These are phyloP conservation scores for Xylariaceae sp. DNA, from an alignment of 2,329 filamentous ascomycete genomes.

Conservation along the genomic window DNA sequence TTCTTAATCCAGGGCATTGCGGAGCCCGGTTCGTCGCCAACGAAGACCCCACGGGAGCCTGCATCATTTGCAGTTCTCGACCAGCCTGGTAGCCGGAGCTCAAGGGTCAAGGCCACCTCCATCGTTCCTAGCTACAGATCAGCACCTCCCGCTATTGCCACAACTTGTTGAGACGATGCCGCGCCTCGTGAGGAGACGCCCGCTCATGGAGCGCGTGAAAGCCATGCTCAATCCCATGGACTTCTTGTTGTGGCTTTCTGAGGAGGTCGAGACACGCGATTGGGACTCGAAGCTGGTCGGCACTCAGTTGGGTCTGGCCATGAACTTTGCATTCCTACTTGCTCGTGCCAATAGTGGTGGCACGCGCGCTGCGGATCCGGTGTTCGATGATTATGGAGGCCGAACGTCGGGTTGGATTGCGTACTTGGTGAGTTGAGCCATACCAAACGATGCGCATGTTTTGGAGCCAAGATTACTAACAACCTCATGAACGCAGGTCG, in stretches of 20 bases:
- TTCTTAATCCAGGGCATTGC: constrained; percentile 1
- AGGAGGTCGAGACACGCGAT: constrained; percentile 86
- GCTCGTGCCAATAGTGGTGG: constrained; percentile 71
- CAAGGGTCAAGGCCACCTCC: not conserved
- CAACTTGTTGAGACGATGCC: constrained; percentile 44
- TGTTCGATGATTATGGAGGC: constrained; percentile 67
- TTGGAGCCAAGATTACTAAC: constrained; percentile 14
- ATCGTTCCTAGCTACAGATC: too few species aligned
- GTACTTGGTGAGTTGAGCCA: constrained; percentile 43
- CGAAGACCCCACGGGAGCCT: not conserved
- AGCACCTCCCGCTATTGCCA: too few species aligned
- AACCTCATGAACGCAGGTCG: constrained; percentile 45
- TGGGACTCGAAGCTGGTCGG: constrained; percentile 82
- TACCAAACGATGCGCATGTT: not conserved
- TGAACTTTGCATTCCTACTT: constrained; percentile 79
- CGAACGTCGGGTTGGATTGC: constrained; percentile 60
- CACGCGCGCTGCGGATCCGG: constrained; percentile 63
- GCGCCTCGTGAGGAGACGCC: constrained; percentile 78
- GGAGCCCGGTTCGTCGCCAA: not conserved
- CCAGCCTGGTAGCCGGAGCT: not conserved
- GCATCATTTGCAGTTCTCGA: not conserved
- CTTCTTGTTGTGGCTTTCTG: constrained; percentile 83
- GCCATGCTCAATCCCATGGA: constrained; percentile 82
- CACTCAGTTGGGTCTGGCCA: constrained; percentile 65
- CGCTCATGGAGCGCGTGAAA: constrained; percentile 76